phyloP scores from a whole-genome alignment of 345 rosid species.

The rapeseed (Brassica napus) region DNA sequence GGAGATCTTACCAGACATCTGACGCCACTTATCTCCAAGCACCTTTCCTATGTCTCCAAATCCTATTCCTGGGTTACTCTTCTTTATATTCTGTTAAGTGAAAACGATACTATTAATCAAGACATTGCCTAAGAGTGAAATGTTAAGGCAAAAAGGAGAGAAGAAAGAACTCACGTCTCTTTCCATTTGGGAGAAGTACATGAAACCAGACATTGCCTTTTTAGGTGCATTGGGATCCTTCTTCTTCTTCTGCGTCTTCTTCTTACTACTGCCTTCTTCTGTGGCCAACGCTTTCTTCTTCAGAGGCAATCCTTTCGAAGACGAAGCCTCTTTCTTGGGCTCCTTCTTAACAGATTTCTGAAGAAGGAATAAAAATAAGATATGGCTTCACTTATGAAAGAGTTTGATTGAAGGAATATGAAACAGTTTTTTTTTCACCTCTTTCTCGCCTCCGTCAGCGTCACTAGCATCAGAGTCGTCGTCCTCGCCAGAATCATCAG shows the following conservation, averaged over 20 bases:
- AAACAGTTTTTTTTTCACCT: constrained; percentile 52
- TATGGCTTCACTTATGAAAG: neutral
- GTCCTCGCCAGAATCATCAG: constrained; percentile 95
- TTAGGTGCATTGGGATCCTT: constrained; percentile 99
- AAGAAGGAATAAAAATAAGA: constrained; percentile 17
- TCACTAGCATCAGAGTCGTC: constrained; percentile 61
- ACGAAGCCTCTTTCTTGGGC: constrained; percentile 48
- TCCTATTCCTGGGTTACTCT: constrained; percentile 70
- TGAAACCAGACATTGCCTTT: constrained; percentile 71
- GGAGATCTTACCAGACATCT: constrained; percentile 58
- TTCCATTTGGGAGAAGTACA: constrained; percentile 71
- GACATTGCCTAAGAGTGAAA: neutral
- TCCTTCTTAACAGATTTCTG: constrained; percentile 82
- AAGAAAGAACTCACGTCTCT: constrained; percentile 62
- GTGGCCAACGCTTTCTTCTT: constrained; percentile 74
- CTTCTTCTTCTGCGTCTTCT: constrained; percentile 83
- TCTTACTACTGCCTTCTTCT: constrained; percentile 66
- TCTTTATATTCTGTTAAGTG: constrained; percentile 66
- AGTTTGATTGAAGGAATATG: neutral
- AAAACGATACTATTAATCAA: neutral
- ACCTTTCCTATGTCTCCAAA: constrained; percentile 62
- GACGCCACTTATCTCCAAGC: constrained; percentile 82
- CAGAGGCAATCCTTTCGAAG: constrained; percentile 47
- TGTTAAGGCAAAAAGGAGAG: constrained; percentile 2
- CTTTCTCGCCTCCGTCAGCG: constrained; percentile 71